Evolutionary conservation across 371 early-diverging fungal species (phyloP).

Genomic region (Massospora cicadina): DNA sequence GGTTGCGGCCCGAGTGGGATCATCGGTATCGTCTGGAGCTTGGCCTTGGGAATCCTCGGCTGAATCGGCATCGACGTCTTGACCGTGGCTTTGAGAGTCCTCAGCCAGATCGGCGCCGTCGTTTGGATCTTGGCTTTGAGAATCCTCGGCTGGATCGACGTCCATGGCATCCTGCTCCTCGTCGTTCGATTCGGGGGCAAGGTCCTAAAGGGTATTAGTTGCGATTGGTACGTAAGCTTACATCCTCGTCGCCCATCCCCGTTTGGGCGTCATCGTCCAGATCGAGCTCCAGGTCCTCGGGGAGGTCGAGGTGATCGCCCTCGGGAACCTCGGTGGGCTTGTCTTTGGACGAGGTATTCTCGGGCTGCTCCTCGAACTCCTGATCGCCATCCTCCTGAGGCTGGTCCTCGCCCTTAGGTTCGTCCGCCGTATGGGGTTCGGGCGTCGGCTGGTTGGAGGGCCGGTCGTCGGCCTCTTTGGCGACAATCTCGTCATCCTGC

Average conservation of each 20-base stretch:
- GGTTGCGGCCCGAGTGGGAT: conserved; percentile 25
- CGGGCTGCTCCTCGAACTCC: conserved; percentile 24
- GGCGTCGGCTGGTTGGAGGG: conserved; percentile 22
- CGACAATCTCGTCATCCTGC: conserved; percentile 37
- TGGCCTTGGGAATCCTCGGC: conserved; percentile 23
- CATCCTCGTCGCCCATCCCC: conserved; percentile 25
- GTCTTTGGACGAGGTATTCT: conserved; percentile 26
- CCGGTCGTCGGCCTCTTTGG: conserved; percentile 37
- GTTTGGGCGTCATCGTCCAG: conserved; percentile 17
- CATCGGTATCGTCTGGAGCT: conserved; percentile 21
- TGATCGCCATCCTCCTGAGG: conserved; percentile 24
- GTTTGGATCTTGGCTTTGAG: conserved; percentile 20
- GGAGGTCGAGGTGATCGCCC: conserved; percentile 23
- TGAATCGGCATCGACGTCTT: conserved; percentile 19
- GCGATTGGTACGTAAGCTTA: conserved; percentile 21
- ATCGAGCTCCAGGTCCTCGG: conserved; percentile 24
- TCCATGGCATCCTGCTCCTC: conserved; percentile 17
- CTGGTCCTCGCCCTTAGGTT: conserved; percentile 22
- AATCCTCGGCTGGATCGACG: conserved; percentile 22
- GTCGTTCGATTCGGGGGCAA: conserved; percentile 24
- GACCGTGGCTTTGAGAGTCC: conserved; percentile 19
- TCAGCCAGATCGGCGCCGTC: conserved; percentile 21
- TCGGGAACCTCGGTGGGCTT: conserved; percentile 24
- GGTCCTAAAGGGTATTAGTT: conserved; percentile 27
- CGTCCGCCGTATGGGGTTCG: conserved; percentile 23